Base-by-base conservation (phyloP, 2,329 filamentous ascomycete genomes). In the Colletotrichum sidae region DNA sequence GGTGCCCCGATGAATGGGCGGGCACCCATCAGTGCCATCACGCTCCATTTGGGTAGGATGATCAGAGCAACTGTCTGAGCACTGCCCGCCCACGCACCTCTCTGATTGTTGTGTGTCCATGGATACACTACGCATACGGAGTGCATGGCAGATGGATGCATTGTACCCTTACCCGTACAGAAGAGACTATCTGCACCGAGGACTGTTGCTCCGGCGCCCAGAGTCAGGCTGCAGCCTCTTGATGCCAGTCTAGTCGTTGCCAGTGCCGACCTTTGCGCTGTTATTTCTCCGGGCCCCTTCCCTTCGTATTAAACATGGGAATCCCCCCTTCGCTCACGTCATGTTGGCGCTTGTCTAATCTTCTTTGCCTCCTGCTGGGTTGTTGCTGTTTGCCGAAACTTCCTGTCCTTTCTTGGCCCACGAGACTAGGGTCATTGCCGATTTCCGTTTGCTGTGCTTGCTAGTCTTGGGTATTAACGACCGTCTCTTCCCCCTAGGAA, bases 41-140 rank as follows among this genome's bases (percentile, higher is more conserved):
- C 49, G 41, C 61, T 65, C 50, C 57, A 52, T 55, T 46, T 41
- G 51, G 57, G 50, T 65, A 65, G 56, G 61, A 65, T 65, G 56
- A 61, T 61, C 56, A 65, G 60, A 63, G 60, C 61, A 42, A 53
- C 41, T 53, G 61, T 65, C 61, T 60, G 61, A 60, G 61, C 61
- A 65, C 51, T 51, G 57, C 61, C 61, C 57, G 57, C 61, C 61
- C 57, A 61, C 58, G 57, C 61, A 61, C 51, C 61, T 50, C 57
- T 45, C 56, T 53, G 25, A 25, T 25, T 25, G 25, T 25, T 25
- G 25, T 4, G 25, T 25, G 25, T 25, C 25, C 1, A 25, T 25
- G 25, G 25, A 25, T 25, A 25, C 25, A 25, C 25, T 25, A 25
- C 25, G 4, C 25, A 25, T 25, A 25, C 25, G 25, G 25, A 25